Percentiles rank a stretch among this genome's conserved stretches.
Conservation (phyloP, 345 rosid genomes). For the Arabidopsis arenosa region DNA sequence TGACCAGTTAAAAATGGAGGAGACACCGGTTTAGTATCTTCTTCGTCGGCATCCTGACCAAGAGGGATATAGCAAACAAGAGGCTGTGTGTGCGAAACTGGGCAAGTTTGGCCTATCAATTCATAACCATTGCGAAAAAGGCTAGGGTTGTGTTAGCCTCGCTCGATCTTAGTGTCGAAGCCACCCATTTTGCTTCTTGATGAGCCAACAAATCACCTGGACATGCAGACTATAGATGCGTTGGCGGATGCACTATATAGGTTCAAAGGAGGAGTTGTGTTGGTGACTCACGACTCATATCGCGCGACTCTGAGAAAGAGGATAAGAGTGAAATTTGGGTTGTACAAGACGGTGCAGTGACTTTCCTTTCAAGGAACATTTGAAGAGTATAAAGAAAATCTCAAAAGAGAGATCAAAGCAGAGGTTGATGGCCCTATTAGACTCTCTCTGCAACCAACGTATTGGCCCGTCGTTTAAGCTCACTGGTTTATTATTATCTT, state of each 20-base stretch:
- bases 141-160: conserved; percentile 92
- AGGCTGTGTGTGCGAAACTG: conserved; percentile 92
- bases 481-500: no score
- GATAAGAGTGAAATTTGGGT: not conserved
- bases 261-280: conserved; percentile 86
- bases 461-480: no score
- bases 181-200: conserved; percentile 89
- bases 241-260: conserved; percentile 91
- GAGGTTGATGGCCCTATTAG: not conserved
- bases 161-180: conserved; percentile 82
- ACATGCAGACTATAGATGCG: conserved; percentile 96
- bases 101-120: conserved; percentile 94
- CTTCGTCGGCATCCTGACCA: conserved; percentile 95
- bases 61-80: conserved; percentile 94
- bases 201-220: conserved; percentile 95
- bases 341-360: not conserved
- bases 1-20: conserved; percentile 86
- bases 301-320: conserved; percentile 65
- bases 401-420: not conserved
- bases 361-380: not conserved
- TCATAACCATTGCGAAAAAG: conserved; percentile 89
- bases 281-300: conserved; percentile 93
- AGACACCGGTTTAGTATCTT: conserved; percentile 93
- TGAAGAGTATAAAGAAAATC: not conserved
- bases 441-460: no score